Evolutionary conservation across 495 filamentous ascomycete genomes (phyloP).

Genomic region (Aspergillus diversus): DNA sequence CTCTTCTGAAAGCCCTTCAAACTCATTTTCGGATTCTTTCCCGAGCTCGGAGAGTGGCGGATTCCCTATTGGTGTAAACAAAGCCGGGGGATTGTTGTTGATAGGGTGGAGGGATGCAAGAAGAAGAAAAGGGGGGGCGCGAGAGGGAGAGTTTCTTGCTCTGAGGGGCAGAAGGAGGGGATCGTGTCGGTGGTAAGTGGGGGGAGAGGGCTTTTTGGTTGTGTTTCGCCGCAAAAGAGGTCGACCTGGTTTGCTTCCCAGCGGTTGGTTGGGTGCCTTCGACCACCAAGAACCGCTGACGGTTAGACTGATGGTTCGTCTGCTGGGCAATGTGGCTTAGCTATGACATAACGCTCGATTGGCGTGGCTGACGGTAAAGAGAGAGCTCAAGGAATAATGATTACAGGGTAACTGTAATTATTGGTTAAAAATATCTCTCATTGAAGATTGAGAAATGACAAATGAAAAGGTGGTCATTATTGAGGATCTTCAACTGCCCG

Average conservation of each 20-base stretch:
- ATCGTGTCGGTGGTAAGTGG: constrained; percentile 18
- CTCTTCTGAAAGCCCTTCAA: constrained; percentile 95
- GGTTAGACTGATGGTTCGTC: constrained; percentile 29
- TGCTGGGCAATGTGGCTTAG: constrained; percentile 28
- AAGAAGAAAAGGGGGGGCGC: constrained; percentile 9
- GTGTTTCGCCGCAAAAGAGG: constrained; percentile 10
- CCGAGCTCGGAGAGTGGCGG: neutral
- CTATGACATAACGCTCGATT: constrained; percentile 43
- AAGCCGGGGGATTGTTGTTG: neutral
- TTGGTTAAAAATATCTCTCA: neutral
- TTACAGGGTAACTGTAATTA: neutral
- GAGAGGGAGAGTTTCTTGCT: neutral
- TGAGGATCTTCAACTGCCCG: too few species aligned
- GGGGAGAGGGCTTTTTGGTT: constrained; percentile 14
- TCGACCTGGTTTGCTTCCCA: neutral
- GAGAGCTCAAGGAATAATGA: too few species aligned
- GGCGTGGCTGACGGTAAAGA: constrained; percentile 1
- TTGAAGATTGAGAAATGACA: too few species aligned
- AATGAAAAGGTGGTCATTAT: too few species aligned
- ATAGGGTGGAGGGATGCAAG: constrained; percentile 6
- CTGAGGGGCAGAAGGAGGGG: constrained; percentile 15
- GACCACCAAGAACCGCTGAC: constrained; percentile 22
- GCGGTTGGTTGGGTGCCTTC: constrained; percentile 5
- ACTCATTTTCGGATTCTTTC: constrained; percentile 66
- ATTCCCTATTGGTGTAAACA: neutral